Conservation (phyloP, 2,329 filamentous ascomycete species). For the Pseudonectria foliicola region DNA sequence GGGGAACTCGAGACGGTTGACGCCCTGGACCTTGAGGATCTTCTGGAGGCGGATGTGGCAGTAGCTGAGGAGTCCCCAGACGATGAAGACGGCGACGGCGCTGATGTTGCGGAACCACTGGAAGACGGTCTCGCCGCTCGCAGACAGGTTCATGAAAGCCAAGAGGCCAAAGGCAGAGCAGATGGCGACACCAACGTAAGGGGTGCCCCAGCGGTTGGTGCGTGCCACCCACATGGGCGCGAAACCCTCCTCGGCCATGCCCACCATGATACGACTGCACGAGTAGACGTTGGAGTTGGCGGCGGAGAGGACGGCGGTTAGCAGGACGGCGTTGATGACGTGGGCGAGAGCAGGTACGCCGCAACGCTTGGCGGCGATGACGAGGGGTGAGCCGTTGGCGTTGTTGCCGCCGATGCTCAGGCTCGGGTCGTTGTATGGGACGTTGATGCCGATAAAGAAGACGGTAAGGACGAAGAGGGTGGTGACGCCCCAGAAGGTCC, state of each 20-base stretch:
- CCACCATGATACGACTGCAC: constrained; percentile 60
- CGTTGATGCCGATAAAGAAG: constrained; percentile 65
- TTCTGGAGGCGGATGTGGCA: constrained; percentile 61
- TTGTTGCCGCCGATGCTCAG: constrained; percentile 47
- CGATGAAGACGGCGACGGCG: constrained; percentile 62
- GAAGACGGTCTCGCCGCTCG: constrained; percentile 54
- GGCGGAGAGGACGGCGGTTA: constrained; percentile 72
- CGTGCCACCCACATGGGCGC: constrained; percentile 53
- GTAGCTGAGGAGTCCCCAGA: constrained; percentile 58
- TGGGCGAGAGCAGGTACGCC: constrained; percentile 57
- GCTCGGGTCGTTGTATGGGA: constrained; percentile 53
- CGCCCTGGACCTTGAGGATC: constrained; percentile 48
- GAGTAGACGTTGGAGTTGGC: constrained; percentile 74
- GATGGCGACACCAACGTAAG: constrained; percentile 51
- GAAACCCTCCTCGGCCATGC: constrained; percentile 56
- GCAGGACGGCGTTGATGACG: constrained; percentile 71
- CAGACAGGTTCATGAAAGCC: constrained; percentile 59
- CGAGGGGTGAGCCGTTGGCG: constrained; percentile 59
- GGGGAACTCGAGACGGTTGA: constrained; percentile 50
- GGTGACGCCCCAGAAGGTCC: constrained; percentile 70
- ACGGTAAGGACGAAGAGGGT: constrained; percentile 57
- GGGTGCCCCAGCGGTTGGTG: constrained; percentile 56
- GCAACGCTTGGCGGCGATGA: constrained; percentile 53
- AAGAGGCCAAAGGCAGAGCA: constrained; percentile 53
- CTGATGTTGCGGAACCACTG: constrained; percentile 68